Evolutionary conservation across 192 early-diverging fungal genomes (phyloP), one percentile per base, ranked within the genome.

Genomic region (Rhizoclosmatium sp.): DNA sequence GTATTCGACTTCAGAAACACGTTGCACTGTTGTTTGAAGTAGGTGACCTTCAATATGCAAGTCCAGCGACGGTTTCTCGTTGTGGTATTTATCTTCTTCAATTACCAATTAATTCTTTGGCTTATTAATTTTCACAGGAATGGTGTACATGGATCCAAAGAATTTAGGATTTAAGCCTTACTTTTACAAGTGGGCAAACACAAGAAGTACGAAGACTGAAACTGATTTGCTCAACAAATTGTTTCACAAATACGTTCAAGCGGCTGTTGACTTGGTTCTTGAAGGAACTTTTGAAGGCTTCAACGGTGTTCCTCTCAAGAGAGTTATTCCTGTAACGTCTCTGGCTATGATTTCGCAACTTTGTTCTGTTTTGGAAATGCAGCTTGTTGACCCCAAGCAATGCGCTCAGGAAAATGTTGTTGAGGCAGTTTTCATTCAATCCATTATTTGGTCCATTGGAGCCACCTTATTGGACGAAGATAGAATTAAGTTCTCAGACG

Each of bases 61-160:
- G 83, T 82, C 89, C 89, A 4, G 89, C 89, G 10, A 90, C 89
- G 3, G 89, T 90, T 12, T 89, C 87, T 44, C 74, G 89, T 10
- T 90, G 89, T 69, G 89, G 89, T 68, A 69, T 69, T 31, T 31
- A 31, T 31, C 65, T 51, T 65, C 16, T 76, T 16, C 4, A 58
- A 56, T 12, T 56, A 4, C 2, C 69, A 10, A 66, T 59, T 48
- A 54, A 40, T 40, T 19, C 23, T 21, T 68, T 31, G 4, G 9
- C 66, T 68, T 42, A 68, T 42, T 31, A 23, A 41, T 42, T 42
- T 68, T 68, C 2, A 14, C 44, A 76, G 75, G 75, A 54, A 89
- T 89, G 88, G 89, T 90, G 1, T 90, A 90, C 68, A 87, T 90
- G 89, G 89, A 90, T 76, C 89, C 89, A 3, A 90, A 90, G 60